Percentiles rank a stretch among this genome's conserved stretches.
Evolutionary conservation across 805 yeast species (phyloP).

Genomic region (Ogataea henricii): DNA sequence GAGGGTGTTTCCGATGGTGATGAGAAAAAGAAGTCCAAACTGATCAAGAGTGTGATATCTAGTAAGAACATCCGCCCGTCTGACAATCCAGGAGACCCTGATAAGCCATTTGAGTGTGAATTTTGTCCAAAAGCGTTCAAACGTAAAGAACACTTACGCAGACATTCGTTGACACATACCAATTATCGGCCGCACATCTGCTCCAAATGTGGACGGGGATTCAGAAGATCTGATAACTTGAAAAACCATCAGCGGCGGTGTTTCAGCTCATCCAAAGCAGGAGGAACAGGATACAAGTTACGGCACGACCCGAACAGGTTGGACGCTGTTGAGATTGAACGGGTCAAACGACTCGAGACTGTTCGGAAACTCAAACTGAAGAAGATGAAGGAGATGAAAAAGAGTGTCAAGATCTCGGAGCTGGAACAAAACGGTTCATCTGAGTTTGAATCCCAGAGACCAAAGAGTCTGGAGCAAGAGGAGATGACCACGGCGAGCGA

Average conservation of each 20-base stretch:
- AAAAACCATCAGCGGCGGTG: conserved; percentile 31
- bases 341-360: conserved; percentile 21
- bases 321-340: conserved; percentile 24
- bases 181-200: conserved; percentile 31
- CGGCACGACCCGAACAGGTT: conserved; percentile 26
- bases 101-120: conserved; percentile 27
- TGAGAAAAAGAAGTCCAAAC: conserved; percentile 15
- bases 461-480: not conserved
- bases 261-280: conserved; percentile 21
- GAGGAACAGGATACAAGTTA: conserved; percentile 24
- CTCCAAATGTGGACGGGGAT: conserved; percentile 29
- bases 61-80: conserved; percentile 26
- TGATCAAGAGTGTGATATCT: conserved; percentile 25
- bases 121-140: conserved; percentile 30
- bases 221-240: conserved; percentile 32
- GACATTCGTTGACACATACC: conserved; percentile 31
- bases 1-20: conserved; percentile 7
- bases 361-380: conserved; percentile 13
- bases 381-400: conserved; percentile 11
- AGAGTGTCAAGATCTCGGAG: conserved; percentile 8
- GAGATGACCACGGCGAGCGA: no score
- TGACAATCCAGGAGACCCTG: conserved; percentile 20
- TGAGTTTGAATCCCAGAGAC: not conserved
- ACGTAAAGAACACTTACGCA: conserved; percentile 30
- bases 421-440: not conserved